Conservation (phyloP, 352 stramenopile species). For the Thraustotheca clavata region DNA sequence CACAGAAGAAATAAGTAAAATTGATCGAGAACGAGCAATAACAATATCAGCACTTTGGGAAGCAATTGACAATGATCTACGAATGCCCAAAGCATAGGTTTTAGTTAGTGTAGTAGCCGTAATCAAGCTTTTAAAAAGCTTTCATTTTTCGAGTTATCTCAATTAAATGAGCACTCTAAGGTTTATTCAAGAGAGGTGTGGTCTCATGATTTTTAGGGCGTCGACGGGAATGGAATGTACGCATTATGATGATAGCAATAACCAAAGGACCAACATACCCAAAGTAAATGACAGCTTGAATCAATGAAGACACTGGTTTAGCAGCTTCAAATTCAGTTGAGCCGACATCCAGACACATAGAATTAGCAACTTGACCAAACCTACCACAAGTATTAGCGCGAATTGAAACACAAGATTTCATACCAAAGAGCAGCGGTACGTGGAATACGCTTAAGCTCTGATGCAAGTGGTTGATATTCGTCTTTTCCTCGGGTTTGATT, state of each 20-base stretch:
- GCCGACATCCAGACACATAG: conserved; percentile 38
- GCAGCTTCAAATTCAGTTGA: neutral
- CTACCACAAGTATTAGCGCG: neutral
- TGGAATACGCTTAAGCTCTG: conserved; percentile 31
- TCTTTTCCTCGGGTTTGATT: conserved; percentile 29
- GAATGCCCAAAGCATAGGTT: neutral
- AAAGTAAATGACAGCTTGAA: neutral
- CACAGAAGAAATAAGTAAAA: too few species aligned
- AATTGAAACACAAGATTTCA: neutral
- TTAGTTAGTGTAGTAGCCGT: neutral
- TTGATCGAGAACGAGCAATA: neutral
- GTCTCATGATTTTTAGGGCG: neutral
- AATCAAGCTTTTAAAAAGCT: neutral
- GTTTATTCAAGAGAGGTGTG: conserved; percentile 8
- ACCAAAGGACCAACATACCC: neutral
- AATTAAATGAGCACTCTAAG: too few species aligned
- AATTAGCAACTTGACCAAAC: conserved; percentile 32
- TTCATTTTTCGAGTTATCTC: neutral
- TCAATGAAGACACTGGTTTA: neutral
- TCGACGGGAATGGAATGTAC: neutral
- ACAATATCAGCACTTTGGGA: neutral
- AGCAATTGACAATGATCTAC: neutral
- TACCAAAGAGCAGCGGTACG: conserved; percentile 55
- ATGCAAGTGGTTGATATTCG: conserved; percentile 24
- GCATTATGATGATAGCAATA: neutral